Evolutionary conservation across 2,329 filamentous ascomycete genomes (phyloP).

Genomic region (Ilyonectria sp.): DNA sequence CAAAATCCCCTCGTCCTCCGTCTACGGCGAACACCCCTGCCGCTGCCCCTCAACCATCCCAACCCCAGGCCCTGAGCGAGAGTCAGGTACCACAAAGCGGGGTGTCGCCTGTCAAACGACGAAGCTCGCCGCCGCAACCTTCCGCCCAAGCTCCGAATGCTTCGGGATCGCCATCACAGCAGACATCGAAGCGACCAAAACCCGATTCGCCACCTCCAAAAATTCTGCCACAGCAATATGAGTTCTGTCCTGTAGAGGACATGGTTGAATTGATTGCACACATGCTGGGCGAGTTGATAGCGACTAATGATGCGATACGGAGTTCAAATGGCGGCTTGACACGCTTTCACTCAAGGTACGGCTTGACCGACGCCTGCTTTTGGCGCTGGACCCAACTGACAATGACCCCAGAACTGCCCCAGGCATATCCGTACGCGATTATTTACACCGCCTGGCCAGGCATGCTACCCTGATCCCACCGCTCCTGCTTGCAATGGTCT

Average conservation of each 20-base stretch:
- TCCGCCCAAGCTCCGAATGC: conserved; percentile 48
- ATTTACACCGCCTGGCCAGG: conserved; percentile 91
- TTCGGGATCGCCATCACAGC: conserved; percentile 47
- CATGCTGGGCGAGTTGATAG: conserved; percentile 96
- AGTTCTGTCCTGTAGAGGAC: conserved; percentile 85
- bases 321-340: conserved; percentile 83
- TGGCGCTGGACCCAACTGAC: conserved; percentile 42
- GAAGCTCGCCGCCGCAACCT: conserved; percentile 48
- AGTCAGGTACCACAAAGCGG: conserved; percentile 37
- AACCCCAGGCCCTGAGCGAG: conserved; percentile 33
- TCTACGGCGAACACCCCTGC: conserved; percentile 32
- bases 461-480: conserved; percentile 95
- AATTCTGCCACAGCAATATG: conserved; percentile 81
- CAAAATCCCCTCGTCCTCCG: conserved; percentile 40
- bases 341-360: conserved; percentile 92
- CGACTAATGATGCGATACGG: conserved; percentile 92
- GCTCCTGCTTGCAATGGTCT: conserved; percentile 98
- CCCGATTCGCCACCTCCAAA: conserved; percentile 68
- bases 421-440: conserved; percentile 94
- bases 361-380: conserved; percentile 16
- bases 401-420: conserved; percentile 72
- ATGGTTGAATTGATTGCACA: conserved; percentile 92
- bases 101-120: conserved; percentile 54
- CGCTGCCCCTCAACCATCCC: conserved; percentile 35
- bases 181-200: conserved; percentile 67